Evolutionary conservation across 805 yeast genomes (phyloP).

Genomic region (Cyberlindnera subsufficiens): DNA sequence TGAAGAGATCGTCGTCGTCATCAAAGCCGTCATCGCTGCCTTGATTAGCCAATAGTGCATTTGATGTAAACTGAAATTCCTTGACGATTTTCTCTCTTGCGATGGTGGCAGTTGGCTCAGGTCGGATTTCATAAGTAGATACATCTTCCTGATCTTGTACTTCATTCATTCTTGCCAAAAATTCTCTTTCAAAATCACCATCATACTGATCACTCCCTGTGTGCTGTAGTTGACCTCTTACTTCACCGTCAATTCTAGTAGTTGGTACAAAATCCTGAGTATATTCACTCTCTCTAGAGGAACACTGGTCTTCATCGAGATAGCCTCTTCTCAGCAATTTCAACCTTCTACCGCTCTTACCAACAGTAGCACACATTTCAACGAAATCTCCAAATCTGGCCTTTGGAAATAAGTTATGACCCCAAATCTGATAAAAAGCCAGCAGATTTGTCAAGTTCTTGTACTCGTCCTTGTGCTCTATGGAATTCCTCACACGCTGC

Average conservation of each 20-base stretch:
- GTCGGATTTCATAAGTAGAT: no score
- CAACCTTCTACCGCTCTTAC: conserved; percentile 35
- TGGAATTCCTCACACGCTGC: conserved; percentile 18
- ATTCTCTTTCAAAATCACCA: conserved; percentile 1
- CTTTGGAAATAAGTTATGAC: conserved; percentile 70
- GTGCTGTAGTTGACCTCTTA: not conserved
- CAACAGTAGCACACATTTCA: conserved; percentile 43
- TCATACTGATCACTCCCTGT: not conserved
- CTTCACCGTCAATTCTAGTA: not conserved
- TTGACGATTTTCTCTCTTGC: no score
- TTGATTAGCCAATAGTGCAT: not conserved
- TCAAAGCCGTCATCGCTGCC: conserved; percentile 2
- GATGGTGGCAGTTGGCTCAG: no score
- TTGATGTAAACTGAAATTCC: no score
- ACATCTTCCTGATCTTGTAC: no score
- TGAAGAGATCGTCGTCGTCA: conserved; percentile 5
- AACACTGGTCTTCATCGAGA: conserved; percentile 31
- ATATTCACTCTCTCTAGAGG: not conserved
- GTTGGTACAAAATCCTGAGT: conserved; percentile 2
- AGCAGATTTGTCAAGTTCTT: conserved; percentile 45
- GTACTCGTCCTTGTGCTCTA: conserved; percentile 36
- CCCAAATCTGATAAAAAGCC: conserved; percentile 66
- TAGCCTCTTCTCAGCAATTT: conserved; percentile 35
- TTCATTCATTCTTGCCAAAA: not conserved
- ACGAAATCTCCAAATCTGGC: conserved; percentile 72